phyloP scores from a whole-genome alignment of 1,284 basidiomycete species.

The Boletus sp. region DNA sequence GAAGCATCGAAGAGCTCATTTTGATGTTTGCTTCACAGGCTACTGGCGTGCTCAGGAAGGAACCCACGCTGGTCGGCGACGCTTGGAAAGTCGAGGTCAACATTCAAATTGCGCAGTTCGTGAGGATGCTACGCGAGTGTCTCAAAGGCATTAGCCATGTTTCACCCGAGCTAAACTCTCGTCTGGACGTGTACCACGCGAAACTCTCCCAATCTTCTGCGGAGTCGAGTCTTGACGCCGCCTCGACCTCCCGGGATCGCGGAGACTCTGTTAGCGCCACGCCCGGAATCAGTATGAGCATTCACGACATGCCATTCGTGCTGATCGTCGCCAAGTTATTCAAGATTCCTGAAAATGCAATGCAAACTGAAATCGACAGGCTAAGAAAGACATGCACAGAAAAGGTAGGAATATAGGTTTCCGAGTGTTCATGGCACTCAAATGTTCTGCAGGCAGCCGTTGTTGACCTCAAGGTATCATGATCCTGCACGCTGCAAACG shows the following conservation, averaged over 20 bases:
- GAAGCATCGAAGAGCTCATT: slow-evolving; percentile 96
- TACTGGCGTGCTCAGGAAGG: slow-evolving; percentile 81
- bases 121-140: slow-evolving; percentile 81
- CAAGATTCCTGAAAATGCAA: slow-evolving; percentile 62
- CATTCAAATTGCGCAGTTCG: slow-evolving; percentile 84
- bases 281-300: slow-evolving; percentile 42
- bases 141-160: slow-evolving; percentile 70
- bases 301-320: slow-evolving; percentile 75
- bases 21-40: slow-evolving; percentile 92
- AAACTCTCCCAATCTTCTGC: slow-evolving; percentile 65
- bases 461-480: slow-evolving; percentile 73
- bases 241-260: slow-evolving; percentile 52
- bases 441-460: slow-evolving; percentile 63
- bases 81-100: slow-evolving; percentile 93
- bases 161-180: slow-evolving; percentile 74
- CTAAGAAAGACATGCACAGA: slow-evolving; percentile 72
- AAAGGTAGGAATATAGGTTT: slow-evolving; percentile 47
- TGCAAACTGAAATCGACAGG: slow-evolving; percentile 74
- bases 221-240: slow-evolving; percentile 67
- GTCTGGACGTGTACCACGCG: slow-evolving; percentile 79
- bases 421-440: slow-evolving; percentile 7
- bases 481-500: not conserved
- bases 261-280: slow-evolving; percentile 46
- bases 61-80: slow-evolving; percentile 66
- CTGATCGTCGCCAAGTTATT: slow-evolving; percentile 72